Base-by-base conservation (phyloP, 2,329 filamentous ascomycete species). In the Nigrospora oryzae region DNA sequence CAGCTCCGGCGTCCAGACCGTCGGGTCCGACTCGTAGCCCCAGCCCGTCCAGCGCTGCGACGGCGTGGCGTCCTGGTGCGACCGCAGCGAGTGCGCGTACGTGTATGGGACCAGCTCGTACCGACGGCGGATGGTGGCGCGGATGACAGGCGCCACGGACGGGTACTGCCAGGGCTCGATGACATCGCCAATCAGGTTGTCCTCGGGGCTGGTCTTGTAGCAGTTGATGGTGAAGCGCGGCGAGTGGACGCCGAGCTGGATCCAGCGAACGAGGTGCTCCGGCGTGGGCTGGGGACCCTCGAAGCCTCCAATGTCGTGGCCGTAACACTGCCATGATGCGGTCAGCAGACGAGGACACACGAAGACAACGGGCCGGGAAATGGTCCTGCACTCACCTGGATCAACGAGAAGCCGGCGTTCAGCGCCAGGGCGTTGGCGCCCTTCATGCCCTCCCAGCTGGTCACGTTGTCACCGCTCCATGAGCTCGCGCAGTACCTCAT, bases 121-220 rank as follows among this genome's bases (percentile, higher is more conserved):
- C 31, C 84, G 74, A 7, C 84, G 73, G 61, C 81, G 81, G 59
- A 89, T 86, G 1, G 81, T 73, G 43, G 73, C 71, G 14, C 84
- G 75, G 13, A 88, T 68, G 1, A 83, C 62, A 0, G 74, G 75
- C 0, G 81, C 80, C 28, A 81, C 79, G 33, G 81, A 75, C 0
- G 82, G 80, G 55, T 87, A 84, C 81, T 87, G 86, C 81, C 83
- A 88, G 0, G 84, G 84, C 63, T 87, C 83, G 46, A 88, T 88
- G 0, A 88, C 83, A 33, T 85, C 83, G 8, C 84, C 84, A 19
- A 85, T 71, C 0, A 70, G 69, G 53, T 81, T 86, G 60, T 87
- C 79, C 1, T 74, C 66, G 0, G 76, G 72, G 0, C 74, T 77
- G 0, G 84, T 88, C 65, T 88, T 88, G 74, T 83, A 87, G 62